A percentile compares a stretch with the other conserved stretches of the same genome.
Evolutionary conservation across 2,329 filamentous ascomycete species (phyloP).

Genomic region (Penicillium sp.): DNA sequence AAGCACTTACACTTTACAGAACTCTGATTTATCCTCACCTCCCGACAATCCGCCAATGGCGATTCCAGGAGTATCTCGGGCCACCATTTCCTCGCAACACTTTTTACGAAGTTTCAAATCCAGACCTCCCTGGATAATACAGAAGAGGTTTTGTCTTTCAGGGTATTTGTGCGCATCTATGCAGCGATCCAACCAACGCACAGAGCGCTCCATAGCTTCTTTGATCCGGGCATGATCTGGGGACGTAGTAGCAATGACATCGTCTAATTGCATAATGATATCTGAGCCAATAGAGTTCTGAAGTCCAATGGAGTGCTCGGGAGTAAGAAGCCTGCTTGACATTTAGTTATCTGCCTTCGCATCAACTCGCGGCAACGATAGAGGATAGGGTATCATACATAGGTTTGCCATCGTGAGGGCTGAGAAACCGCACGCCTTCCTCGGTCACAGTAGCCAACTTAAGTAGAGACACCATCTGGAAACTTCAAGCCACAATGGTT

Average conservation of each 20-base stretch:
- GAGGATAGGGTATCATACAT: constrained; percentile 57
- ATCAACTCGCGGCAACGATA: background rate
- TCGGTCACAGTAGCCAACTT: constrained; percentile 93
- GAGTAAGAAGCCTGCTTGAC: constrained; percentile 70
- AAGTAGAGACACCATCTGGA: constrained; percentile 97
- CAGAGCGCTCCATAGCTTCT: constrained; percentile 90
- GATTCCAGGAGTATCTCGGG: constrained; percentile 88
- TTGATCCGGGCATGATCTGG: constrained; percentile 84
- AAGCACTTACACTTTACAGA: constrained; percentile 68
- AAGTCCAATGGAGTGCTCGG: constrained; percentile 92
- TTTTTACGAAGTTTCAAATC: constrained; percentile 81
- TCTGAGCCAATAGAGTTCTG: constrained; percentile 98
- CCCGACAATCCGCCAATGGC: constrained; percentile 94
- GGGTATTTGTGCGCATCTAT: constrained; percentile 86
- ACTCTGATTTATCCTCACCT: constrained; percentile 90
- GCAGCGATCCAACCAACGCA: constrained; percentile 95
- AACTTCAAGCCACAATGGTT: constrained; percentile 54
- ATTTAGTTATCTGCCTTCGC: background rate
- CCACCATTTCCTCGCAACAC: constrained; percentile 85
- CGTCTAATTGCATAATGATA: constrained; percentile 99
- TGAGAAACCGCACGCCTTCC: constrained; percentile 92
- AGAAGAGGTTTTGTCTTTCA: constrained; percentile 86
- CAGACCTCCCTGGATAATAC: constrained; percentile 95
- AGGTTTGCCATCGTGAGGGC: constrained; percentile 88
- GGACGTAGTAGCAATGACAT: constrained; percentile 94